Conservation (phyloP, 176 grass and related monocot genomes). For the Musa acuminata region DNA sequence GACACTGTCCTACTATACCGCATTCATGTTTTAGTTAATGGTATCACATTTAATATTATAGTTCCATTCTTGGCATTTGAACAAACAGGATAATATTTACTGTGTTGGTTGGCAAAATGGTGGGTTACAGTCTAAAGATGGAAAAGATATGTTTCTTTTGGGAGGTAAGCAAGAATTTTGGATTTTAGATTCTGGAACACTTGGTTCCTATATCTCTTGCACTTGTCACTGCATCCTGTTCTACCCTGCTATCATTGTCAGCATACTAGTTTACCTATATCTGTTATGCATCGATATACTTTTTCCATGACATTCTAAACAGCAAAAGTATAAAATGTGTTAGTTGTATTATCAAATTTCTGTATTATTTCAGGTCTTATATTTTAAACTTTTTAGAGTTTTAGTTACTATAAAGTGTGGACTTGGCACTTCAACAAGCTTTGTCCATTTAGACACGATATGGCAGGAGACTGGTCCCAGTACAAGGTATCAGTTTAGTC, state of each 20-base stretch:
- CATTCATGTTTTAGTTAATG: neutral
- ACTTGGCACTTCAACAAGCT: too few species aligned
- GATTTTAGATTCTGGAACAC: neutral
- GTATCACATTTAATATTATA: neutral
- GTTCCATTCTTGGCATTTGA: neutral
- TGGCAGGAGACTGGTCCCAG: too few species aligned
- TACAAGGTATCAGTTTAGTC: too few species aligned
- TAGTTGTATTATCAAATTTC: too few species aligned
- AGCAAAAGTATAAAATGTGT: too few species aligned
- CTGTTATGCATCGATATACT: slow-evolving; percentile 4
- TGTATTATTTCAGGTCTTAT: too few species aligned
- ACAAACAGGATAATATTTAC: slow-evolving; percentile 35
- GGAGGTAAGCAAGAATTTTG: slow-evolving; percentile 39
- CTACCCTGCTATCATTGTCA: too few species aligned
- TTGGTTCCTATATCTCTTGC: too few species aligned
- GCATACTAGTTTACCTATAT: neutral
- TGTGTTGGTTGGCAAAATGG: slow-evolving; percentile 86
- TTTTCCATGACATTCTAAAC: slow-evolving; percentile 9
- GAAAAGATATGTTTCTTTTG: slow-evolving; percentile 88
- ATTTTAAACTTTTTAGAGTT: too few species aligned
- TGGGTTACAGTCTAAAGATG: slow-evolving; percentile 77
- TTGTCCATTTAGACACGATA: too few species aligned
- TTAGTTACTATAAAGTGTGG: too few species aligned
- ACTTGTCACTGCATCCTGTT: too few species aligned
- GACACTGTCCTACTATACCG: neutral